Base-by-base conservation (phyloP, 495 filamentous ascomycete genomes). In the Daldinia concentrica region DNA sequence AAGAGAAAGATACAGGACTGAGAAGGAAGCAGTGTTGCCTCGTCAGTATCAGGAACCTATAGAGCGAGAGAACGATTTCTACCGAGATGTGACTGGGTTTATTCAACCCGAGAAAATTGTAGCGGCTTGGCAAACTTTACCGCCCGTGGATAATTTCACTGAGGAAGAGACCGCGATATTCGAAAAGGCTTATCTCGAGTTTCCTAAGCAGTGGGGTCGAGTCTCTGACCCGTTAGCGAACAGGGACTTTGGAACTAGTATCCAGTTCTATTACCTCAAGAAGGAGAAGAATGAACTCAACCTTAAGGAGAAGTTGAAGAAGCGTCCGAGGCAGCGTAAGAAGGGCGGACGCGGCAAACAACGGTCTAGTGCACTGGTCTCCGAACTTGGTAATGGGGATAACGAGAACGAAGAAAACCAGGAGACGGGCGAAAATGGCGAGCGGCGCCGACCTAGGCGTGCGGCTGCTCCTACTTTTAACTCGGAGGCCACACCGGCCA, bases 221-320 rank as follows among this genome's bases (percentile, higher is more conserved):
- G 94, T 99, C 61, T 92, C 95, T 2, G 89, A 91, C 26, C 84
- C 86, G 24, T 77, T 97, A 12, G 85, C 89, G 11, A 84, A 86
- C 22, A 90, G 94, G 17, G 89, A 90, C 70, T 95, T 91, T 80
- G 89, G 91, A 70, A 89, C 94, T 55, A 96, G 92, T 76, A 98
- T 99, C 70, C 85, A 93, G 70, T 96, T 98, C 78, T 98, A 99
- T 78, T 99, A 99, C 79, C 87, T 94, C 68, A 97, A 91, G 62
- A 97, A 97, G 79, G 91, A 92, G 79, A 99, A 99, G 79, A 89
- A 92, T 74, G 86, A 89, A 64, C 88, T 89, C 26, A 93, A 93
- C 64, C 95, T 97, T 74, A 96, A 97, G 79, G 91, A 92, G 37
- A 92, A 91, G 76, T 81, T 92, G 29, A 94, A 88, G 80, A 90